Evolutionary conservation across 805 yeast genomes (phyloP), one percentile per base, ranked within the genome.

Genomic region (Zygosaccharomyces gambellarensis): DNA sequence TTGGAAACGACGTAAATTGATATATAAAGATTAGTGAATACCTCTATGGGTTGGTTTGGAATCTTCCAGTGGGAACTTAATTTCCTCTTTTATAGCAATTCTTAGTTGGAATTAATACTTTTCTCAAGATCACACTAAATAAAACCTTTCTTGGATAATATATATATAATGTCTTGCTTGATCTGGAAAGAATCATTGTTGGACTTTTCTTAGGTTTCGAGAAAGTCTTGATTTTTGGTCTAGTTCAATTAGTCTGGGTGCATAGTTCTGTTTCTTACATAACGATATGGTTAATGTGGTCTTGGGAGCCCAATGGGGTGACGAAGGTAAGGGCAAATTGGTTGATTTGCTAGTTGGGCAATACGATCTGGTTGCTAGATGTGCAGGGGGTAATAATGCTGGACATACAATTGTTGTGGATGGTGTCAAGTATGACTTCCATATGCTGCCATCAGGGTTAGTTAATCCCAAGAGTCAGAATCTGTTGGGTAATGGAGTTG

Each of bases 271-370:
- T 40, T 21, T 25, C 19, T 40, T 21, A 31, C 10, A 6, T 2
- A 25, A 8, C 14, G 45, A 36, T 31, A 72, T 73, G 77, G 73
- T 72, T 60, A 71, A 72, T 66, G 98, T 94, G 57, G 99, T 94
- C 48, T 78, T 94, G 63, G 99, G 99, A 51, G 76, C 98, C 72
- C 99, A 94, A 73, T 94, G 99, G 99, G 99, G 99, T 57, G 99
- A 94, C 68, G 99, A 94, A 81, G 99, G 99, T 68, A 94, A 94
- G 69, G 99, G 99, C 51, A 94, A 94, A 72, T 79, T 94, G 51
- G 99, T 94, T 44, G 99, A 94, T 69, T 76, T 94, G 49, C 78
- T 94, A 46, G 95, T 98, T 72, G 98, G 92, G 63, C 83, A 88
- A 58, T 85, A 94, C 61, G 98, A 94, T 60, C 92, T 94, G 38